Evolutionary conservation across 495 filamentous ascomycete species (phyloP), one percentile per base, ranked within the genome.

Genomic region (Filosporella fistucella): DNA sequence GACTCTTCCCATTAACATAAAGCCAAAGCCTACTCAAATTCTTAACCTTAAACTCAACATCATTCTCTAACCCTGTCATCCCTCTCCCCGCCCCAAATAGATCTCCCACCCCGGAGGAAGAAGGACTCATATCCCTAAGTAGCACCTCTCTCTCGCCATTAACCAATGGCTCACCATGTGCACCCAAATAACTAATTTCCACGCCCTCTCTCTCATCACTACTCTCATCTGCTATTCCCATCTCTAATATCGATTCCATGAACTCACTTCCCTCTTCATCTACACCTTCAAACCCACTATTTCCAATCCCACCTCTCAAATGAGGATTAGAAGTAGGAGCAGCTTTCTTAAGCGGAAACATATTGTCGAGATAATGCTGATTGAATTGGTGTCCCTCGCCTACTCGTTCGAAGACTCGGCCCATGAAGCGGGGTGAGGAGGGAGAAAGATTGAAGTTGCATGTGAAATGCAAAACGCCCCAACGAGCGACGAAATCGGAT

Each of bases 281-380:
- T 0, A 29, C 49, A 2, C 54, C 47, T 23, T 25, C 4, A 21
- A 47, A 55, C 1, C 50, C 54, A 8, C 11, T 34, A 10, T 45
- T 14, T 7, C 36, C 47, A 1, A 52, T 47, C 9, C 56, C 56
- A 5, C 48, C 34, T 22, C 21, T 38, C 18, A 20, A n/a, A 10
- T 38, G n/a, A n/a, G 28, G n/a, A n/a, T n/a, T n/a, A 7, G 35
- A 38, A 9, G 35, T 3, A 3, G 3, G 3, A 6, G 18, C 10
- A 5, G 35, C 10, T n/a, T 4, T 16, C 16, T 38, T 38, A 21
- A 82, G 61, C 0, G 78, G 76, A 52, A 95, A 95, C 84, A 94
- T 91, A n/a, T 62, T 67, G 44, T 85, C 79, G 0, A 94, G 66
- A 40, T 93, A 95, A 57, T 95, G 89, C 68, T 89, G 84, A 43